Evolutionary conservation across 106 monocot species (phyloP), one percentile per base, ranked within the genome.

Genomic region (Dendrobium nobile): DNA sequence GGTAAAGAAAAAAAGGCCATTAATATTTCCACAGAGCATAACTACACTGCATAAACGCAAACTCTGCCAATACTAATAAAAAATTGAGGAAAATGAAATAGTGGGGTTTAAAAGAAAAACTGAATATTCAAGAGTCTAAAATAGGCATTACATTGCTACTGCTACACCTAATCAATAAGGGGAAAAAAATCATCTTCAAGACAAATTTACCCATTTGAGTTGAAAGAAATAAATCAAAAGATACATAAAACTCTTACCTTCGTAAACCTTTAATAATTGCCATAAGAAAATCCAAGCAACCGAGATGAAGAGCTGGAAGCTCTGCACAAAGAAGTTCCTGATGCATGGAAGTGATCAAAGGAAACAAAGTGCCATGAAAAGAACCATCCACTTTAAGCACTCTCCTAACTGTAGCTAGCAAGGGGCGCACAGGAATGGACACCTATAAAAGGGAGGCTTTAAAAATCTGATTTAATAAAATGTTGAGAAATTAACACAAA

Each of bases 291-390:
- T 99, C 87, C 86, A 99, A 85, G 77, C 77, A 80, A 54, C 75
- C 59, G 48, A 91, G 72, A 82, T 99, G 98, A 73, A 99, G 78
- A 20, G 77, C 54, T 76, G 98, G 92, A 85, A 99, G 91, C 70
- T 87, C 95, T 15, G 84, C 82, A 87, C 98, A 99, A 16, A 99
- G 79, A 86, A 95, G 85, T 84, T 99, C 98, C 84, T 99, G 95
- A 80, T 95, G 89, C 87, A 95, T 70, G 48, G 88, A 65, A 81
- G 95, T 91, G 27, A 88, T 88, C 77, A 91, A 94, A 22, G 78
- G 84, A 56, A 85, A 77, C 19, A 80, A 73, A 17, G 88, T 73
- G 72, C 54, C 84, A 68, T 73, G 83, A 65, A 94, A 81, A 80
- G 98, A 92, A 83, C 95, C 95, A 87, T 95, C 92, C 73, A 91